Base-by-base conservation (phyloP, 1,284 basidiomycete species). In the Stereum hirsutum region DNA sequence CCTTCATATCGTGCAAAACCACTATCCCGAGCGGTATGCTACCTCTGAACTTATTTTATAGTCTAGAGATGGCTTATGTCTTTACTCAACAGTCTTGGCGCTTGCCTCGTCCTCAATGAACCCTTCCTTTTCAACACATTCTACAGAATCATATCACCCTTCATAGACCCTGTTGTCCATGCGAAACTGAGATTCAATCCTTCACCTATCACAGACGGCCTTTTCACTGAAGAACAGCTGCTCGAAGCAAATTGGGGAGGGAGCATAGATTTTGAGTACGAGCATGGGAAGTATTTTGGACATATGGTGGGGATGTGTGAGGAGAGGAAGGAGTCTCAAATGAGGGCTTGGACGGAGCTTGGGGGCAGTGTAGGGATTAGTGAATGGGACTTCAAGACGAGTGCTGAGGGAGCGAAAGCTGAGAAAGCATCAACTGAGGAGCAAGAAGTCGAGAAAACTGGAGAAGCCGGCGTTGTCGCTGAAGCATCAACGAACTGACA, bases 131-230 rank as follows among this genome's bases (percentile, higher is more conserved):
- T 92, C 46, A 86, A 68, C 56, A 89, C 89, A 55, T 92, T 92
- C 69, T 94, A 90, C 66, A 84, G 82, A 50, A 86, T 83, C 30
- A 85, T 96, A 50, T 68, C 79, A 5, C 90, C 91, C 0, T 92
- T 95, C 68, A 62, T 96, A 46, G 92, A 95, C 59, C 91, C 91
- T 4, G 76, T 92, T 33, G 95, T 91, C 0, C 74, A 86, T 43
- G 88, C 91, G 53, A 95, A 95, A 84, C 89, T 91, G 78, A 78
- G 81, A 24, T 94, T 95, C 63, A 93, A 95, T 57, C 89, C 89
- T 5, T 72, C 86, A 52, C 69, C 94, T 8, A 61, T 72, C 19
- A 2, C 54, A 64, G 44, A 61, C 81, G 85, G 88, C 44, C 77
- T 92, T 31, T 74, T 94, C 21, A 81, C 85, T 1, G 62, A 63